Percentiles rank a stretch among this genome's conserved stretches.
These are phyloP conservation scores for Cytospora chrysosperma DNA, from an alignment of 2,329 filamentous ascomycete genomes.

Conservation along the genomic window DNA sequence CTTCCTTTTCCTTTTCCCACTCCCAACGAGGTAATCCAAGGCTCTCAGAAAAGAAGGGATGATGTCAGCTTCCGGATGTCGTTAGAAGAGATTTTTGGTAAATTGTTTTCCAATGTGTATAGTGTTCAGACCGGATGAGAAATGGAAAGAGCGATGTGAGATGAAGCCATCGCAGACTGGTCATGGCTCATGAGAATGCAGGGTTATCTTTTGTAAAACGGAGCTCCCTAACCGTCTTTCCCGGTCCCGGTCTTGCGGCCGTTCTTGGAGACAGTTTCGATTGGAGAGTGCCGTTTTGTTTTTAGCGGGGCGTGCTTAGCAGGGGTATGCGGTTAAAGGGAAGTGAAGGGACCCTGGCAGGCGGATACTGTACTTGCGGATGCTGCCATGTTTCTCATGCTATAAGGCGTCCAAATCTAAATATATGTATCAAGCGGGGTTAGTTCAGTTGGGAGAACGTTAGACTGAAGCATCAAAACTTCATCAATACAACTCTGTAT, in stretches of 20 bases:
- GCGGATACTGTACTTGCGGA: background rate
- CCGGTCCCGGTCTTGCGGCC: background rate
- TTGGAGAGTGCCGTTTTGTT: background rate
- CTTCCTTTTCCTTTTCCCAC: background rate
- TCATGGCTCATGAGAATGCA: background rate
- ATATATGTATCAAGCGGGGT: background rate
- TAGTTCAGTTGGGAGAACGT: slow-evolving; percentile 10
- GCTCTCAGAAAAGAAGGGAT: background rate
- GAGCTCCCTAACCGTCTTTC: background rate
- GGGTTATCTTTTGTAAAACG: background rate
- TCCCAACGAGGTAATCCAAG: background rate
- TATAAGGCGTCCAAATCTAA: too few species aligned
- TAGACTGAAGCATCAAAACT: slow-evolving; percentile 5
- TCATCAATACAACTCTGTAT: background rate
- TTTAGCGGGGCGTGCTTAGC: background rate
- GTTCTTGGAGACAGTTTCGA: background rate
- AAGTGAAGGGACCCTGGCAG: too few species aligned
- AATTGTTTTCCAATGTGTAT: background rate
- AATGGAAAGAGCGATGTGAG: background rate
- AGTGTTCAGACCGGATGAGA: background rate
- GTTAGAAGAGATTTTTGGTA: background rate
- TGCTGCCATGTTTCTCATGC: too few species aligned
- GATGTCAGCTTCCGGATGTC: background rate
- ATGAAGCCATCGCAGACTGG: slow-evolving; percentile 12
- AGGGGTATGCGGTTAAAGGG: background rate